Evolutionary conservation across 768 basidiomycete genomes (phyloP).

Genomic region (Termitomyces sp.): DNA sequence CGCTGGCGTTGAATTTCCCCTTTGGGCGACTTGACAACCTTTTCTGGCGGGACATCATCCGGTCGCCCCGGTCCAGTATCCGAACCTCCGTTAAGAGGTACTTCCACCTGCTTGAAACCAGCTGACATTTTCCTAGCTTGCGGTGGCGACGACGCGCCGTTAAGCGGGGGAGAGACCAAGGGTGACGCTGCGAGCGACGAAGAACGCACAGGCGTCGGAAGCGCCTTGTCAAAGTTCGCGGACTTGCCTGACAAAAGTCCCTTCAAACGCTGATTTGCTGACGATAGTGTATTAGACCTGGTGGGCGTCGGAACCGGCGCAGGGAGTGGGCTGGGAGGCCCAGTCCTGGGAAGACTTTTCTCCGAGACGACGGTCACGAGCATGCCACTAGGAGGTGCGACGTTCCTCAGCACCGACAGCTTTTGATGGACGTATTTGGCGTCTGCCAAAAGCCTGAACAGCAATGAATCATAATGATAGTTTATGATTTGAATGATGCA

Average conservation of each 20-base stretch:
- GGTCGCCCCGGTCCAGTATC: slow-evolving; percentile 16
- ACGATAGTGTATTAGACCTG: slow-evolving; percentile 26
- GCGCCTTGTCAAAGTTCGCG: slow-evolving; percentile 34
- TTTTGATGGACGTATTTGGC: slow-evolving; percentile 75
- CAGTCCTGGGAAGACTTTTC: slow-evolving; percentile 48
- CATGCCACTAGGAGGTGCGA: slow-evolving; percentile 70
- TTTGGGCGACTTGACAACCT: slow-evolving; percentile 2
- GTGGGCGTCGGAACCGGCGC: slow-evolving; percentile 32
- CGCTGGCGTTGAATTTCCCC: slow-evolving; percentile 2
- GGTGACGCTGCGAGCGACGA: slow-evolving; percentile 17
- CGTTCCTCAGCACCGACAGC: slow-evolving; percentile 71
- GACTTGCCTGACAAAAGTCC: slow-evolving; percentile 42
- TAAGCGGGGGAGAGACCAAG: slow-evolving; percentile 19
- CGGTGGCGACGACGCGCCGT: slow-evolving; percentile 2
- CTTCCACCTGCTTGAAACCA: slow-evolving; percentile 23
- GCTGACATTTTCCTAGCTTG: slow-evolving; percentile 13
- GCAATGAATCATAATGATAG: not conserved
- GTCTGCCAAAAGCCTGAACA: slow-evolving; percentile 72
- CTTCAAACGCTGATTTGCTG: slow-evolving; percentile 48
- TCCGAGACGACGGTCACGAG: slow-evolving; percentile 85
- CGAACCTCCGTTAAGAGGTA: slow-evolving; percentile 14
- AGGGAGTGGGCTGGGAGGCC: slow-evolving; percentile 28
- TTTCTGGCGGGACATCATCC: slow-evolving; percentile 9
- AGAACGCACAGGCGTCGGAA: slow-evolving; percentile 30
- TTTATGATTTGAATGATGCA: not conserved